Evolutionary conservation across 208 protist species (phyloP), one percentile per base, ranked within the genome.

Genomic region (Leishmania lainsoni): DNA sequence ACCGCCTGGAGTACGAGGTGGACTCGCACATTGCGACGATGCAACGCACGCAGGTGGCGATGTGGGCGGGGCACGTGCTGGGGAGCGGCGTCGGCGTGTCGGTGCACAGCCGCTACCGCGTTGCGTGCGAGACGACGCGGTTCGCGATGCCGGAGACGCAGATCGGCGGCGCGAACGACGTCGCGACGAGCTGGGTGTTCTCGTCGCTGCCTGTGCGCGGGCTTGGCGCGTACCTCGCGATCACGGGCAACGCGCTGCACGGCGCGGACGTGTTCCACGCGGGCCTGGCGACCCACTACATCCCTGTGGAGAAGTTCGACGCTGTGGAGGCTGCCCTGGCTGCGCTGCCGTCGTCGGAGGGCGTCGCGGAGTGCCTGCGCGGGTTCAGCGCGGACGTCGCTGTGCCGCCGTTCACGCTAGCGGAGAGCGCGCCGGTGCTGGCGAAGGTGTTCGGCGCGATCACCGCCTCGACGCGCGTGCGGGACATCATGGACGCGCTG

Each of bases 101-200:
- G 16, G 35, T 97, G 26, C 93, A 97, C 66, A 88, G 93, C 3
- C 85, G 82, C 3, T 88, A 94, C 70, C 90, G 95, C 32, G 89
- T 98, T 49, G 90, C 90, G 66, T 96, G 90, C 78, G 94, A 97
- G 70, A 90, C 83, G 29, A 90, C 93, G 20, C 61, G 78, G 0
- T 95, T 97, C 84, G 95, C 94, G 39, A 96, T 97, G 93, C 94
- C 94, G 2, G 94, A 97, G 79, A 94, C 89, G 51, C 81, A 84
- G 63, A 94, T 96, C 85, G 94, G 94, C 26, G 76, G 89, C 6
- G 87, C 89, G 58, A 89, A 90, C 59, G 93, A 96, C 74, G 86
- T 95, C 22, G 92, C 89, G 58, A 90, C 83, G n/a, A 86, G 83
- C 29, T 95, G 86, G 76, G 85, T 94, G 65, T 86, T 97, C n/a